These are phyloP conservation scores for Neurospora sp. DNA, from an alignment of 2,329 filamentous ascomycete species.

Conservation along the genomic window DNA sequence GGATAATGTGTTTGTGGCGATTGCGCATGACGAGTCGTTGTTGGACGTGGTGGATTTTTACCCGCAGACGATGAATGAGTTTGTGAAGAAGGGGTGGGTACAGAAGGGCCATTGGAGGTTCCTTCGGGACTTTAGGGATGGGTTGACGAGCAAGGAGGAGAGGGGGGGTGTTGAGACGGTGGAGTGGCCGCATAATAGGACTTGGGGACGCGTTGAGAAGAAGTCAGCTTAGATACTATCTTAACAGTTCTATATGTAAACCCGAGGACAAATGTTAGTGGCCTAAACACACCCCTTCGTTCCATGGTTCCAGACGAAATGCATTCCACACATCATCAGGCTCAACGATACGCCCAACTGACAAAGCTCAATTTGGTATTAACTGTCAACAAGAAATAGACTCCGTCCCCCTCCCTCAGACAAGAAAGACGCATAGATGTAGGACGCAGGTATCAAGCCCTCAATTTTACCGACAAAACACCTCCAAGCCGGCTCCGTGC, in stretches of 20 bases:
- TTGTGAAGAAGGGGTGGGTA: conserved; percentile 35
- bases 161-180: conserved; percentile 5
- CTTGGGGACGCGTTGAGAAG: background rate
- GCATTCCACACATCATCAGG: background rate
- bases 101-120: conserved; percentile 38
- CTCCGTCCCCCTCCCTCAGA: background rate
- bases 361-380: background rate
- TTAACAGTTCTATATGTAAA: background rate
- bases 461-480: background rate
- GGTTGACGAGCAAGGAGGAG: conserved; percentile 24
- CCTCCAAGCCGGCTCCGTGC: background rate
- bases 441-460: background rate
- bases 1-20: conserved; percentile 33
- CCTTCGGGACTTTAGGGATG: conserved; percentile 37
- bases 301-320: background rate
- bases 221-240: background rate
- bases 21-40: conserved; percentile 37
- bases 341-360: background rate
- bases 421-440: background rate
- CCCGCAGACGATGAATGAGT: conserved; percentile 37
- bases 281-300: background rate
- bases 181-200: background rate
- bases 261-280: background rate
- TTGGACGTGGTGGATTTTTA: conserved; percentile 37
- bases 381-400: background rate